Evolutionary conservation across 2,329 filamentous ascomycete genomes (phyloP).

Genomic region (Fusarium citri): DNA sequence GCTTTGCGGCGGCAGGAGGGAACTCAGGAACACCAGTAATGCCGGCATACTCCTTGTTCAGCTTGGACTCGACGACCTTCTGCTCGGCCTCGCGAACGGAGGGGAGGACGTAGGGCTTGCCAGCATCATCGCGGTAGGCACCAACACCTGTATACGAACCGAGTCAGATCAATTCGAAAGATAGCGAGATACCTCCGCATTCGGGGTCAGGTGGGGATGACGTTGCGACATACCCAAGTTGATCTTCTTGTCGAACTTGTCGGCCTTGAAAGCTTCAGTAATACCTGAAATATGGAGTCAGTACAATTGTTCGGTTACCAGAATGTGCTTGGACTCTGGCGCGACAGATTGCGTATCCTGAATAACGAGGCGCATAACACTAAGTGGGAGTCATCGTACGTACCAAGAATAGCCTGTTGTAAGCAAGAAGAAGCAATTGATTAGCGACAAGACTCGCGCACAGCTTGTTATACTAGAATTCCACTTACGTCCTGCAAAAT

Average conservation of each 20-base stretch:
- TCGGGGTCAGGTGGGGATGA: slow-evolving; percentile 13
- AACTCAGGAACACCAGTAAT: slow-evolving; percentile 97
- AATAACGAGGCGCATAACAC: slow-evolving; percentile 38
- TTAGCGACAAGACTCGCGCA: slow-evolving; percentile 37
- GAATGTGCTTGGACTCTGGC: slow-evolving; percentile 27
- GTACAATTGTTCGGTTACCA: slow-evolving; percentile 17
- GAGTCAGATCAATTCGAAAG: slow-evolving; percentile 37
- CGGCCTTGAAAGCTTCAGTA: slow-evolving; percentile 99
- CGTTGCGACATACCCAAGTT: slow-evolving; percentile 77
- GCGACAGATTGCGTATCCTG: slow-evolving; percentile 12
- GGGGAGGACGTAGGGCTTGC: slow-evolving; percentile 97
- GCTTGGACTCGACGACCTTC: slow-evolving; percentile 78
- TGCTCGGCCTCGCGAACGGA: slow-evolving; percentile 91
- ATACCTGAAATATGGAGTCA: slow-evolving; percentile 68
- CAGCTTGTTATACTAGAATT: slow-evolving; percentile 15
- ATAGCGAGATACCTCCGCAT: slow-evolving; percentile 26
- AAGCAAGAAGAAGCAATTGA: slow-evolving; percentile 34
- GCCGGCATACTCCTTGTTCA: slow-evolving; percentile 98
- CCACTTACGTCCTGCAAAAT: slow-evolving; percentile 54
- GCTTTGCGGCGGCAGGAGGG: slow-evolving; percentile 88
- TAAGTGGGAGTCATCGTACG: slow-evolving; percentile 33
- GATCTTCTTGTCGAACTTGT: slow-evolving; percentile 94
- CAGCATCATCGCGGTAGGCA: slow-evolving; percentile 97
- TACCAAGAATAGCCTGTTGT: slow-evolving; percentile 80
- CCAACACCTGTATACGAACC: slow-evolving; percentile 75